A percentile compares a stretch with the other conserved stretches of the same genome.
These are phyloP conservation scores for Zygnema circumcarinatum DNA, from an alignment of 139 green algal species.

Conservation along the genomic window DNA sequence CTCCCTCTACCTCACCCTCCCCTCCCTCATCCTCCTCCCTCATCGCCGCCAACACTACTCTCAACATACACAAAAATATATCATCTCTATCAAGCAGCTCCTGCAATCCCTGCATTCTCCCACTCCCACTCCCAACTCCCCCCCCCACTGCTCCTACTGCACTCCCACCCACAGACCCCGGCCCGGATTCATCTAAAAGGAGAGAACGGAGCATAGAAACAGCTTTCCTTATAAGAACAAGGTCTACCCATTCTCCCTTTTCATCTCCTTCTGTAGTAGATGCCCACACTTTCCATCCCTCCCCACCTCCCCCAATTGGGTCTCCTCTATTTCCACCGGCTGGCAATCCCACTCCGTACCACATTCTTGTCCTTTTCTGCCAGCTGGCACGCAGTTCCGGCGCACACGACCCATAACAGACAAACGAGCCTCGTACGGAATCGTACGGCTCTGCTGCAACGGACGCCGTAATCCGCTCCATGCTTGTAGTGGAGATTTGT, in stretches of 20 bases:
- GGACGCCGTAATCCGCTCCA: conserved; percentile 50
- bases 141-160: not conserved
- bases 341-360: conserved; percentile 56
- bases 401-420: conserved; percentile 24
- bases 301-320: conserved; percentile 1
- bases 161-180: conserved; percentile 6
- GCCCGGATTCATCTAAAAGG: conserved; percentile 22
- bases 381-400: conserved; percentile 34
- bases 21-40: conserved; percentile 40
- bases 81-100: conserved; percentile 49
- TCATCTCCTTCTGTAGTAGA: conserved; percentile 25
- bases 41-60: conserved; percentile 32
- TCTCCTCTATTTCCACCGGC: not conserved
- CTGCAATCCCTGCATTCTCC: conserved; percentile 24
- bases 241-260: conserved; percentile 48
- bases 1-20: not conserved
- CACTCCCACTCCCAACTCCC: not conserved
- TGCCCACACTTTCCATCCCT: conserved; percentile 27
- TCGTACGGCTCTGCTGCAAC: conserved; percentile 44
- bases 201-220: conserved; percentile 44
- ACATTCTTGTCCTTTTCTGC: conserved; percentile 36
- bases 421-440: conserved; percentile 35
- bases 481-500: conserved; percentile 31
- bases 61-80: conserved; percentile 47
- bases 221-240: conserved; percentile 42